phyloP scores from a whole-genome alignment of 495 filamentous ascomycete species.

The Aspergillus bertholletiae region DNA sequence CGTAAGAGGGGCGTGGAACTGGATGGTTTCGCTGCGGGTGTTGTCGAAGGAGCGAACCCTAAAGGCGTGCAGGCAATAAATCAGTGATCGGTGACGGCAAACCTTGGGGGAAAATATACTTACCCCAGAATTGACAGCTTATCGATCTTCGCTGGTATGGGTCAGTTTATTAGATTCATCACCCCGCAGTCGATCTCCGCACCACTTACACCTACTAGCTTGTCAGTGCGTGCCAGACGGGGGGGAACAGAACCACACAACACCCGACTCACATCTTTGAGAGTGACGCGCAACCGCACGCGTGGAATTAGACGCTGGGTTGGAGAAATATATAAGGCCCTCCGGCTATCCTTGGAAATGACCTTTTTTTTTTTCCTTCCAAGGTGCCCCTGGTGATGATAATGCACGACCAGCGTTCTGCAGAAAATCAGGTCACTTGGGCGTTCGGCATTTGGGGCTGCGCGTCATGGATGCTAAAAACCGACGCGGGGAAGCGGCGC shows the following conservation, averaged over 20 bases:
- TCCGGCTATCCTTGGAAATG: too few relatives aligned
- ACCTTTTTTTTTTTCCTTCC: too few relatives aligned
- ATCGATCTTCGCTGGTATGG: conserved; percentile 67
- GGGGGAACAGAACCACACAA: not conserved
- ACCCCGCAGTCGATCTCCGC: not conserved
- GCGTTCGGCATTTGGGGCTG: not conserved
- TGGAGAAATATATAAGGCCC: too few relatives aligned
- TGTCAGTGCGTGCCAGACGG: not conserved
- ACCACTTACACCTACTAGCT: conserved; percentile 17
- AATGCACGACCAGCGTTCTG: too few relatives aligned
- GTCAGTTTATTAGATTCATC: conserved; percentile 4
- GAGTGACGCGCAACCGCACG: not conserved
- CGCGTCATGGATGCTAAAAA: not conserved
- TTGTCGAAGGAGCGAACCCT: conserved; percentile 93
- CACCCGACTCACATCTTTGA: not conserved
- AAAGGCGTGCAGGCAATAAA: conserved; percentile 4
- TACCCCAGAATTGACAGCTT: conserved; percentile 82
- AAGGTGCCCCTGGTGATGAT: too few relatives aligned
- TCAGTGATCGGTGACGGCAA: not conserved
- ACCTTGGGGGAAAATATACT: conserved; percentile 10
- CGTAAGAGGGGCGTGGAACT: conserved; percentile 85
- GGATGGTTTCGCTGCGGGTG: conserved; percentile 70
- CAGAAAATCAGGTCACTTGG: not conserved
- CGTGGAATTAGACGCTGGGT: too few relatives aligned
- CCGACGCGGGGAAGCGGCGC: conserved; percentile 27